Evolutionary conservation across 2,329 filamentous ascomycete genomes (phyloP), one percentile per base, ranked within the genome.

Genomic region (Trichoderma guizhouense): DNA sequence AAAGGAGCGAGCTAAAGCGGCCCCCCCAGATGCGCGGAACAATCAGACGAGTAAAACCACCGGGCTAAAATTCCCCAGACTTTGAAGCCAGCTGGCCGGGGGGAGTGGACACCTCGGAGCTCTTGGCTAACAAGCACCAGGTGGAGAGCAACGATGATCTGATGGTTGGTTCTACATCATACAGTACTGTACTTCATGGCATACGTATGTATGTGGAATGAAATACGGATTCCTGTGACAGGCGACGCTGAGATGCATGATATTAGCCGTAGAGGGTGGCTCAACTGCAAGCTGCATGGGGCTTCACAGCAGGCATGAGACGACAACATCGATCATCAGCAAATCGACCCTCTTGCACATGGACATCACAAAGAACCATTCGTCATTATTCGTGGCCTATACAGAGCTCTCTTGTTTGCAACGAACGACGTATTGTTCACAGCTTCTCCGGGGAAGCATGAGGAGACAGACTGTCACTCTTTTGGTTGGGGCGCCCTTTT

Each of bases 51-150:
- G 53, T 36, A 14, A 69, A 69, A 30, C 53, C 34, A 15, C 32
- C 65, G 65, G 47, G 28, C 34, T 28, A 63, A n/a, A 63, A 70
- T 70, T 70, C 68, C 68, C 60, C 68, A 70, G 68, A 70, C 58
- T 70, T 64, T 63, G 32, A 39, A 70, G 58, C 67, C 32, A 21
- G 34, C 32, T 26, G 34, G 67, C 28, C 11, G 21, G 68, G 60
- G 68, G 60, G 68, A 32, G 55, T 47, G 26, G 18, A 26, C 57
- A 60, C 57, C 57, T 32, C 9, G 57, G 18, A 60, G 57, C 57
- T 34, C 57, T 60, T 60, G 57, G 57, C 57, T 32, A 18, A n/a
- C 57, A 34, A 60, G 18, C 57, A n/a, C 57, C 57, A 21, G 57
- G 57, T 60, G 57, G 57, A 69, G 57, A 61, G 55, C 26, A 67